A percentile compares a stretch with the other conserved stretches of the same genome.
phyloP scores from a whole-genome alignment of 768 basidiomycete genomes.

The Mycena maculata region DNA sequence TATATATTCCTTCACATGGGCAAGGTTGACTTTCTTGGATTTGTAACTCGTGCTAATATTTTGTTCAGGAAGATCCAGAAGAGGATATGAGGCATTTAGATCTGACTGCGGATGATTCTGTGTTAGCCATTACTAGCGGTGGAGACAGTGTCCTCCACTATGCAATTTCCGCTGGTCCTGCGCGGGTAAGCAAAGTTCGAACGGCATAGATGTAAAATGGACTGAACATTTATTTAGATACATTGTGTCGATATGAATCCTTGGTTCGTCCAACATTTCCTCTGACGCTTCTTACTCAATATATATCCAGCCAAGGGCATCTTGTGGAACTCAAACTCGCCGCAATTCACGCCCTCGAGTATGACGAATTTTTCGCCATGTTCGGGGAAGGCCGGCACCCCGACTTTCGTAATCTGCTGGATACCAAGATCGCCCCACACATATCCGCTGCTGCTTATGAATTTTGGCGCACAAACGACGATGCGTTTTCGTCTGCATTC shows the following conservation, averaged over 20 bases:
- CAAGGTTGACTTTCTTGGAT: slow-evolving; percentile 56
- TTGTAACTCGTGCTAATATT: not conserved
- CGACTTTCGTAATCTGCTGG: slow-evolving; percentile 68
- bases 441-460: slow-evolving; percentile 81
- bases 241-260: slow-evolving; percentile 51
- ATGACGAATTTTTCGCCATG: slow-evolving; percentile 70
- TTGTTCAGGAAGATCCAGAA: slow-evolving; percentile 10
- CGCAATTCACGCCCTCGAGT: slow-evolving; percentile 63
- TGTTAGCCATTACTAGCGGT: slow-evolving; percentile 70
- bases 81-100: slow-evolving; percentile 52
- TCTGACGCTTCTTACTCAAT: not conserved
- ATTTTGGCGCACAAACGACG: slow-evolving; percentile 75
- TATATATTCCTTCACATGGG: slow-evolving; percentile 63
- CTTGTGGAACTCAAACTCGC: slow-evolving; percentile 83
- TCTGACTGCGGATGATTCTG: slow-evolving; percentile 62
- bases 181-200: slow-evolving; percentile 4
- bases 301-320: slow-evolving; percentile 67
- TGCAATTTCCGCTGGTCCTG: slow-evolving; percentile 49
- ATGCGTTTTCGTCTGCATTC: slow-evolving; percentile 64
- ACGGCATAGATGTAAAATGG: too few species aligned
- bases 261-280: slow-evolving; percentile 47
- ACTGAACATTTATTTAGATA: not conserved
- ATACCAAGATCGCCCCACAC: slow-evolving; percentile 68
- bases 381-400: slow-evolving; percentile 76
- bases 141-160: slow-evolving; percentile 76